Evolutionary conservation across 2,329 filamentous ascomycete genomes (phyloP), one percentile per base, ranked within the genome.

Genomic region (Alternaria gansuensis): DNA sequence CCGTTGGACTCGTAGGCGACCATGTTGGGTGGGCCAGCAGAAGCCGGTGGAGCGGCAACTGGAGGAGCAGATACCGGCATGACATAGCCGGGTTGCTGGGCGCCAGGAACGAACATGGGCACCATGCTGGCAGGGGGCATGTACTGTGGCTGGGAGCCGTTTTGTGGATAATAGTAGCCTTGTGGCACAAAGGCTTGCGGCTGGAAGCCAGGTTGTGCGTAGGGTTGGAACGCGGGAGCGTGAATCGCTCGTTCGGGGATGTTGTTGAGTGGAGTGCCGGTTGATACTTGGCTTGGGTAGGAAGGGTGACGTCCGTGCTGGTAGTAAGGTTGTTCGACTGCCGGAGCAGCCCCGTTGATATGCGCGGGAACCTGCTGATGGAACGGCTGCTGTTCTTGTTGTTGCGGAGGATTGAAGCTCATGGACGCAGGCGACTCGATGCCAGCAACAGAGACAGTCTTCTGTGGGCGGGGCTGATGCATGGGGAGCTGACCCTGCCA

Each of bases 391-490:
- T 94, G 90, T 70, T 90, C 83, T 72, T 89, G 86, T 65, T 87
- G 83, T 70, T 87, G 85, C 13, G 86, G 85, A 63, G 84, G 84
- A 53, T 85, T 83, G 70, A 84, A 82, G 28, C 82, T 81, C 78
- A 87, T 80, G 66, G 83, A 83, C 5, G 86, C 88, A 4, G 93
- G 92, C 7, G 91, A 91, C 77, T 98, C 95, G 67, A 98, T 97
- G 70, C 92, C 93, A 57, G 92, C 91, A 58, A 98, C 88, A 9
- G 93, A 97, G 31, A 98, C 92, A 5, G 93, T 85, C 82, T 98
- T 98, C 77, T 98, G 93, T 8, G 95, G 94, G 51, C 92, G 90
- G 57, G 95, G 95, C 75, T 98, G 95, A 75, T 98, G 92, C 88
- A 98, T 97, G 0, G 92, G 85, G 17, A 88, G 84, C 40, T 84